Evolutionary conservation across 306 rosid genomes (phyloP).

Genomic region (Amphicarpaea edgeworthii): DNA sequence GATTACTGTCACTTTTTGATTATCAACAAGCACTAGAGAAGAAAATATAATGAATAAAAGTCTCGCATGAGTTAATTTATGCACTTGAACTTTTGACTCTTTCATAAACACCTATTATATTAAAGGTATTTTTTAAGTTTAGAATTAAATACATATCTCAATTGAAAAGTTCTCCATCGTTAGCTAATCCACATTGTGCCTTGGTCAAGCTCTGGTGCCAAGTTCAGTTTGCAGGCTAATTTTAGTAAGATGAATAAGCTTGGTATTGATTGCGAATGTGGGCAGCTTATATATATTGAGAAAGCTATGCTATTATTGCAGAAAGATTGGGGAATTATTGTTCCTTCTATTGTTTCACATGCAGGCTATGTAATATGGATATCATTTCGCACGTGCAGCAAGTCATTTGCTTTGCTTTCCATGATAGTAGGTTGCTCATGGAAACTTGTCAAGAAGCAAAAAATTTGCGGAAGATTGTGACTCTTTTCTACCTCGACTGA

Average conservation of each 20-base stretch:
- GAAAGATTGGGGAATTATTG: conserved; percentile 29
- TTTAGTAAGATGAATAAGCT: conserved; percentile 29
- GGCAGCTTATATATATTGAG: not conserved
- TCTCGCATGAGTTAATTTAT: not conserved
- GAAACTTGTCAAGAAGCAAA: conserved; percentile 99
- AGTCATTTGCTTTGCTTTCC: conserved; percentile 99
- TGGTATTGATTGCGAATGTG: conserved; percentile 22
- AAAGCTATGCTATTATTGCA: conserved; percentile 4
- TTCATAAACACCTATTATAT: not conserved
- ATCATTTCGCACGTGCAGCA: conserved; percentile 97
- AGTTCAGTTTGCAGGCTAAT: conserved; percentile 10
- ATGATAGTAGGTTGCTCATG: conserved; percentile 96
- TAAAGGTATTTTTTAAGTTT: not conserved
- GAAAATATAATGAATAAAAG: not conserved
- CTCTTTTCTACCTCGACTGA: conserved; percentile 94
- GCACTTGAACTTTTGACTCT: not conserved
- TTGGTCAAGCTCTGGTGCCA: not conserved
- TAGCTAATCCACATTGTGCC: not conserved
- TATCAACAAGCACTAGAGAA: not conserved
- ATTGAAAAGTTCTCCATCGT: not conserved
- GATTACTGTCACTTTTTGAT: conserved; percentile 16
- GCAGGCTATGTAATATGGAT: conserved; percentile 98
- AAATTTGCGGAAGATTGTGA: conserved; percentile 92
- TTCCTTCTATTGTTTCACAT: conserved; percentile 46
- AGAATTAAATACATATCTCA: not conserved